phyloP scores from a whole-genome alignment of 768 basidiomycete genomes.

The Boletus tomentosulus region DNA sequence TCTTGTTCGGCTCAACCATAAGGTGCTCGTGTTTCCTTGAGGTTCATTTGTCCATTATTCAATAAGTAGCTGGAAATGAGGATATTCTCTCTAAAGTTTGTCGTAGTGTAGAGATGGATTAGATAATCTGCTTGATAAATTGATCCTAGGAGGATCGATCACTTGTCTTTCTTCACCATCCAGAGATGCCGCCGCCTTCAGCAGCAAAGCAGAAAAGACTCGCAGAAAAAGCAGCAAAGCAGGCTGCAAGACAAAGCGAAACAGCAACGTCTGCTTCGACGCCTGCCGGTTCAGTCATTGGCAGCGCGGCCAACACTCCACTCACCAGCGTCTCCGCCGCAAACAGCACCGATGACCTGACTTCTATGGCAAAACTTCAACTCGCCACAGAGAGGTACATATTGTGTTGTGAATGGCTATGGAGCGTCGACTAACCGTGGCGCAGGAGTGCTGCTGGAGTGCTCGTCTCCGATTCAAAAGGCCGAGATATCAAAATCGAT shows the following conservation, averaged over 20 bases:
- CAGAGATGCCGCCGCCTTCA: slow-evolving; percentile 70
- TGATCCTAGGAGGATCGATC: slow-evolving; percentile 26
- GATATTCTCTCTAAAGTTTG: too few species aligned
- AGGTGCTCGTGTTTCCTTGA: too few species aligned
- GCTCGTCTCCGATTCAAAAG: slow-evolving; percentile 86
- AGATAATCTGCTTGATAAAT: slow-evolving; percentile 25
- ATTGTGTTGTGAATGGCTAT: too few species aligned
- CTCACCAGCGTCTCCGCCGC: slow-evolving; percentile 79
- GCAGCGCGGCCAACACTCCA: slow-evolving; percentile 69
- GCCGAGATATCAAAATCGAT: slow-evolving; percentile 97
- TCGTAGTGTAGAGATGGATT: slow-evolving; percentile 10
- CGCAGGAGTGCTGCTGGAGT: slow-evolving; percentile 86
- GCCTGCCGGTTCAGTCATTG: slow-evolving; percentile 63
- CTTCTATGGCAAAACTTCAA: slow-evolving; percentile 83
- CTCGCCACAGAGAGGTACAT: slow-evolving; percentile 84
- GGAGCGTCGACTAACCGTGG: slow-evolving; percentile 5
- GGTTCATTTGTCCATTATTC: too few species aligned
- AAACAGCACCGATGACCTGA: slow-evolving; percentile 75
- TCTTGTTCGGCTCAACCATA: too few species aligned
- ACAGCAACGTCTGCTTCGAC: slow-evolving; percentile 49
- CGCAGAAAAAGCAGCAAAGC: slow-evolving; percentile 89
- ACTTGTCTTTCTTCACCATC: slow-evolving; percentile 7
- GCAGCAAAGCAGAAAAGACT: slow-evolving; percentile 90
- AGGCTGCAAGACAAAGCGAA: slow-evolving; percentile 54
- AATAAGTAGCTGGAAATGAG: too few species aligned